Evolutionary conservation across 2,329 filamentous ascomycete species (phyloP), one percentile per base, ranked within the genome.

Genomic region (Madurella fahalii): DNA sequence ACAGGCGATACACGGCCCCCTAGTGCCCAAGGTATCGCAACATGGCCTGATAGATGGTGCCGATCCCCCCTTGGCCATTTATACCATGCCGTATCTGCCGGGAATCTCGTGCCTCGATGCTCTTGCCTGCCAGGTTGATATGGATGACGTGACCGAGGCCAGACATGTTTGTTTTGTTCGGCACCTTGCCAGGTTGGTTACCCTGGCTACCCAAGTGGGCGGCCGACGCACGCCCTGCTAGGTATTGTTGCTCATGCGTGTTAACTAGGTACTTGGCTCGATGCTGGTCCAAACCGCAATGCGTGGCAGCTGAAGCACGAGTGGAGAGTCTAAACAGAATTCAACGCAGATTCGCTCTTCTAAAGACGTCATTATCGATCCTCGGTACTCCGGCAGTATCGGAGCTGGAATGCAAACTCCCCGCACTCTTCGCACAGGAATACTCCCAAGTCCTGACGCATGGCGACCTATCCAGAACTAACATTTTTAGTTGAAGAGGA

Each of bases 401-500:
- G n/a, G 30, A 11, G n/a, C 15, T 47, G 30, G 30, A 56, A 60
- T 16, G 16, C n/a, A 30, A 9, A 42, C 18, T 63, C 37, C 40
- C 54, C 39, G 34, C 39, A 18, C 56, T 65, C 18, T 58, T 64
- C 32, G 47, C 45, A 20, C 5, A 2, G n/a, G 45, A 37, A 12
- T 54, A 50, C 46, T 63, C 63, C 0, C 53, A 64, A 18, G 63
- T 63, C n/a, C 51, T 67, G 31, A 64, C 61, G n/a, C 63, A 69
- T 45, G 59, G 60, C 32, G 65, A 70, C 50, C 61, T 70, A 5
- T 61, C 49, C 41, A 65, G 65, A 55, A 61, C 65, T 47, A 69
- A 70, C 44, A 61, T n/a, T 70, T 31, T 63, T 68, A 7, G 49
- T 67, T 2, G 59, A 68, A 41, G 50, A 59, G 1, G 17, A 31